These are phyloP conservation scores for Vicia villosa DNA, from an alignment of 306 rosid genomes.

Conservation along the genomic window DNA sequence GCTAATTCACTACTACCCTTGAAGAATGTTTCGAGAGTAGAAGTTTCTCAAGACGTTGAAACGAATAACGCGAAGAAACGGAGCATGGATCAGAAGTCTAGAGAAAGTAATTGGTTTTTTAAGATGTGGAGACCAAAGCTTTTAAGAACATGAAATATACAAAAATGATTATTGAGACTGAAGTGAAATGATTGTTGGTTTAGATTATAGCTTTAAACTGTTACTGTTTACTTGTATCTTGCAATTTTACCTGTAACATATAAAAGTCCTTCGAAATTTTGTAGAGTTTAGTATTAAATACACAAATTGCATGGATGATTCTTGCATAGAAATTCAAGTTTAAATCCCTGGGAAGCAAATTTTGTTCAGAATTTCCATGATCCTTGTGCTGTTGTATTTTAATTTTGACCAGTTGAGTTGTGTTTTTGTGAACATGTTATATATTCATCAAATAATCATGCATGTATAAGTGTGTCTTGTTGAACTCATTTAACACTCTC, in stretches of 20 bases:
- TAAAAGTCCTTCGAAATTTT: slow-evolving; percentile 24
- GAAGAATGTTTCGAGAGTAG: slow-evolving; percentile 40
- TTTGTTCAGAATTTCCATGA: neutral
- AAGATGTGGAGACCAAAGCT: slow-evolving; percentile 62
- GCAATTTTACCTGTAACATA: neutral
- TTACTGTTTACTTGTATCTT: neutral
- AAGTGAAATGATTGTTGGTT: slow-evolving; percentile 25
- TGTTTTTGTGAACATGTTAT: too few species aligned
- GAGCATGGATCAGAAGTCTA: slow-evolving; percentile 48
- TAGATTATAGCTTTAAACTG: slow-evolving; percentile 31
- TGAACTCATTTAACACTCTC: too few species aligned
- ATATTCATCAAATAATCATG: too few species aligned
- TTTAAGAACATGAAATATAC: slow-evolving; percentile 39
- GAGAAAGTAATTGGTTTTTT: slow-evolving; percentile 65
- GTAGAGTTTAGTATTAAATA: slow-evolving; percentile 1
- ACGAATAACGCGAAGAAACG: slow-evolving; percentile 49
- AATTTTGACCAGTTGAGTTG: too few species aligned
- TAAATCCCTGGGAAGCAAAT: neutral
- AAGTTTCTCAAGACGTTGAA: slow-evolving; percentile 44
- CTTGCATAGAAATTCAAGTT: slow-evolving; percentile 18
- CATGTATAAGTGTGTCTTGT: too few species aligned
- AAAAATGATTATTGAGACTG: neutral
- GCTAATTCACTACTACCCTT: slow-evolving; percentile 50
- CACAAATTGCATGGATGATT: slow-evolving; percentile 13
- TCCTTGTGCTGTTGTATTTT: neutral